phyloP scores from a whole-genome alignment of 805 yeast genomes.

The Kluyveromyces starmeri region DNA sequence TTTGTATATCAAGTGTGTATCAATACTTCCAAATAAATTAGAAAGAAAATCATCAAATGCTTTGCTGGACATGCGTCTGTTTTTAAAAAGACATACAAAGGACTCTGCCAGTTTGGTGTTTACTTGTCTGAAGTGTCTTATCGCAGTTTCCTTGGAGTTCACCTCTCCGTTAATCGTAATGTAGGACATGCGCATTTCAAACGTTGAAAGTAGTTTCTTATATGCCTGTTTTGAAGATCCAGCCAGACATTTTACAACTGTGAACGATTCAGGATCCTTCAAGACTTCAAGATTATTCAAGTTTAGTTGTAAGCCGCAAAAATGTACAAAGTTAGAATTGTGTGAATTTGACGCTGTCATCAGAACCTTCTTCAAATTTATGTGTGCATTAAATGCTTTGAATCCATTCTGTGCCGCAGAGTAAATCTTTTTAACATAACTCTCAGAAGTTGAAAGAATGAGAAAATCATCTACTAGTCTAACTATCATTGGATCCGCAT shows the following conservation, averaged over 20 bases:
- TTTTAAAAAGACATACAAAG: slow-evolving; percentile 7
- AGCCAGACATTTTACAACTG: slow-evolving; percentile 9
- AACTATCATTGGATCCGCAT: slow-evolving; percentile 34
- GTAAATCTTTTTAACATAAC: slow-evolving; percentile 26
- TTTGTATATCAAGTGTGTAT: neutral
- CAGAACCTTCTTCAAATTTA: slow-evolving; percentile 34
- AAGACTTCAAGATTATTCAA: slow-evolving; percentile 28
- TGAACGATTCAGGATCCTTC: slow-evolving; percentile 25
- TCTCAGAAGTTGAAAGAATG: slow-evolving; percentile 42
- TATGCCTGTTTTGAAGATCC: slow-evolving; percentile 17
- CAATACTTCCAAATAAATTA: neutral
- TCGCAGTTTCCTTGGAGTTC: slow-evolving; percentile 16
- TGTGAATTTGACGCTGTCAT: slow-evolving; percentile 17
- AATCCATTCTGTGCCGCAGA: slow-evolving; percentile 31
- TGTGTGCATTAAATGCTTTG: slow-evolving; percentile 34
- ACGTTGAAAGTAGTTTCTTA: slow-evolving; percentile 18
- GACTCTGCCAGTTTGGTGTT: slow-evolving; percentile 15
- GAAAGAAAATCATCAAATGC: slow-evolving; percentile 4
- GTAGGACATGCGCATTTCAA: slow-evolving; percentile 28
- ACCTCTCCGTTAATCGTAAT: slow-evolving; percentile 21
- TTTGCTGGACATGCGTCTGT: slow-evolving; percentile 1
- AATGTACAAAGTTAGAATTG: slow-evolving; percentile 19
- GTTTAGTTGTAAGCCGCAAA: slow-evolving; percentile 37
- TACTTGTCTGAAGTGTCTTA: slow-evolving; percentile 14
- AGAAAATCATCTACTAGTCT: slow-evolving; percentile 83